Evolutionary conservation across 106 monocot genomes (phyloP), one percentile per base, ranked within the genome.

Genomic region (Dendrobium huoshanense): DNA sequence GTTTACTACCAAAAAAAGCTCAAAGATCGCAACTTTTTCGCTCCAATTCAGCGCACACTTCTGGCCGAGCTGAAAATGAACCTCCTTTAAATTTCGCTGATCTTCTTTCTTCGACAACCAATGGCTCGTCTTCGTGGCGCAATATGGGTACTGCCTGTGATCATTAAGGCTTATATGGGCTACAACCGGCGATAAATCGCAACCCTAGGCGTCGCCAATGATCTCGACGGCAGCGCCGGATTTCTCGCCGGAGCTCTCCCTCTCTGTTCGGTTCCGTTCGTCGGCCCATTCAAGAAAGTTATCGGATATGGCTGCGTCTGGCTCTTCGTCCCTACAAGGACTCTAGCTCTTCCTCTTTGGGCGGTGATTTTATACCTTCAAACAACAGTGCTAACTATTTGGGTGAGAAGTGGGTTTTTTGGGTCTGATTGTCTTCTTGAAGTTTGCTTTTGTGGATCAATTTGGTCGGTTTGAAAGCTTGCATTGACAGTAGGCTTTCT

Each of bases 141-240:
- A 81, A 95, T 95, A 86, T 93, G 95, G 95, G 43, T 93, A 37
- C 89, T 88, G 22, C 92, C 95, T 15, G 79, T 85, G 45, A 90
- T 31, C 31, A 31, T 95, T 20, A 95, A 95, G 87, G 82, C 82
- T 67, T 79, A 88, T 1, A 44, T 92, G 75, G 83, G 84, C 43
- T 95, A 92, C 82, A 95, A 92, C 81, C 95, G 92, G 86, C 81
- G 92, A 15, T 84, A 95, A 81, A 47, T 92, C 44, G 92, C 95
- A 5, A 82, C 84, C 29, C 85, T 92, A 22, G 95, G 89, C 0
- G 86, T 95, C 19, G 90, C 92, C 75, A 92, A 95, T 81, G 92
- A 95, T 78, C 84, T 95, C 70, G 92, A 91, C 43, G 92, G 89
- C 82, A 89, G 92, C 79, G 81, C 90, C 37, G 92, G 95, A 7